Conservation (phyloP, 2,329 filamentous ascomycete genomes). For the Colletotrichum trifolii region DNA sequence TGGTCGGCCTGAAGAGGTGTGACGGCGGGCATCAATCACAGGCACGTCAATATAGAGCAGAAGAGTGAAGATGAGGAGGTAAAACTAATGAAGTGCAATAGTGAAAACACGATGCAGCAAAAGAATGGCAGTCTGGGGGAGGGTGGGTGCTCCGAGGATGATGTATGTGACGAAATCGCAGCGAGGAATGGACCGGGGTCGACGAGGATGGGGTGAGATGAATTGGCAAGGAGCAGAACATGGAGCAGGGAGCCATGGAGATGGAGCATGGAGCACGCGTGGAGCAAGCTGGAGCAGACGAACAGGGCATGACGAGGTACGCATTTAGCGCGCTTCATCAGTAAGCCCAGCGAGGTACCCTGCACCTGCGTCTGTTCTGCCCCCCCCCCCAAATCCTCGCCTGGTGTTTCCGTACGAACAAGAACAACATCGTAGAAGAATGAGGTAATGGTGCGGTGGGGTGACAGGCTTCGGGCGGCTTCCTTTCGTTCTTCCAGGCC, state of each 20-base stretch:
- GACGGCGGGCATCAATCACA: neutral
- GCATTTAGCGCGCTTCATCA: conserved; percentile 1
- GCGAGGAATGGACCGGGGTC: conserved; percentile 25
- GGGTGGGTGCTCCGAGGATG: conserved; percentile 30
- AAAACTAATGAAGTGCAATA: neutral
- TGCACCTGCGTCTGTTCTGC: neutral
- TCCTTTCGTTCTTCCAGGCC: neutral
- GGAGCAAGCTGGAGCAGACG: conserved; percentile 22
- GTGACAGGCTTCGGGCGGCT: conserved; percentile 28
- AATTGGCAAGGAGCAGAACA: conserved; percentile 34
- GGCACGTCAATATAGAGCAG: neutral
- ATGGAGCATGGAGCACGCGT: conserved; percentile 21
- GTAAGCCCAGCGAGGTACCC: conserved; percentile 11
- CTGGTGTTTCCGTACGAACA: neutral
- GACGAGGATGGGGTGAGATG: conserved; percentile 11
- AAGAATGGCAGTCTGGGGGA: conserved; percentile 3
- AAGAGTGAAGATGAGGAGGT: neutral
- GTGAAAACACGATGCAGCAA: neutral
- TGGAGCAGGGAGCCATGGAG: conserved; percentile 17
- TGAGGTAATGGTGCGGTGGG: conserved; percentile 32
- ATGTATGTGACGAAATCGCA: conserved; percentile 37
- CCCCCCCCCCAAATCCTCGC: neutral
- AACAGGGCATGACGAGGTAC: conserved; percentile 9
- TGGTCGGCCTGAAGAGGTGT: too few relatives aligned
- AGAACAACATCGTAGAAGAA: conserved; percentile 2